A percentile compares a stretch with the other conserved stretches of the same genome.
phyloP scores from a whole-genome alignment of 2,329 filamentous ascomycete species.

The Dactylellina parvicollis region DNA sequence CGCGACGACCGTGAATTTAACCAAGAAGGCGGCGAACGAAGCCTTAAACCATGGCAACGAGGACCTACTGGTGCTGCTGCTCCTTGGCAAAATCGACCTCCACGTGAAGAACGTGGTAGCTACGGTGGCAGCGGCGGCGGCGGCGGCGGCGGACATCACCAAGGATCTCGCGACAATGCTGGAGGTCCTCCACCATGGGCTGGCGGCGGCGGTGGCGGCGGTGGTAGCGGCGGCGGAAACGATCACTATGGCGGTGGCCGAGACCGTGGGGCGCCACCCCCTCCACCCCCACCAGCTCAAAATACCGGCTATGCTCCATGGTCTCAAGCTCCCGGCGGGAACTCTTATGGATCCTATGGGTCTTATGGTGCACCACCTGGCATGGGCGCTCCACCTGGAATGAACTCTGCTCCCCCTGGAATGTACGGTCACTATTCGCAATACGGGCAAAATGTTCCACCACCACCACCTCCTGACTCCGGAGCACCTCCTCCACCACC shows the following conservation, averaged over 20 bases:
- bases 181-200: conserved; percentile 68
- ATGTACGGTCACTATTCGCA: conserved; percentile 42
- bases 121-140: conserved; percentile 64
- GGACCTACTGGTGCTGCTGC: conserved; percentile 84
- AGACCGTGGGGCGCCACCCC: conserved; percentile 65
- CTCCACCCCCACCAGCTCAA: conserved; percentile 66
- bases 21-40: conserved; percentile 62
- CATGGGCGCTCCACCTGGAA: conserved; percentile 49
- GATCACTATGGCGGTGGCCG: conserved; percentile 69
- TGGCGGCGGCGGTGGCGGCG: conserved; percentile 61
- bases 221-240: conserved; percentile 60
- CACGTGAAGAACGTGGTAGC: conserved; percentile 65
- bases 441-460: conserved; percentile 35
- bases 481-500: conserved; percentile 57
- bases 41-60: conserved; percentile 86
- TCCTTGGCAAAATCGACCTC: conserved; percentile 73
- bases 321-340: conserved; percentile 43
- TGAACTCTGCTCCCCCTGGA: conserved; percentile 39
- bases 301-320: conserved; percentile 36
- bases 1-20: conserved; percentile 52
- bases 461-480: conserved; percentile 52
- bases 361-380: conserved; percentile 51
- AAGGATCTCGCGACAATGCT: conserved; percentile 63
- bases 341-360: conserved; percentile 26
- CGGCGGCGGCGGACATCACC: conserved; percentile 65